phyloP scores from a whole-genome alignment of 768 basidiomycete species.

The Russula ochroleuca region DNA sequence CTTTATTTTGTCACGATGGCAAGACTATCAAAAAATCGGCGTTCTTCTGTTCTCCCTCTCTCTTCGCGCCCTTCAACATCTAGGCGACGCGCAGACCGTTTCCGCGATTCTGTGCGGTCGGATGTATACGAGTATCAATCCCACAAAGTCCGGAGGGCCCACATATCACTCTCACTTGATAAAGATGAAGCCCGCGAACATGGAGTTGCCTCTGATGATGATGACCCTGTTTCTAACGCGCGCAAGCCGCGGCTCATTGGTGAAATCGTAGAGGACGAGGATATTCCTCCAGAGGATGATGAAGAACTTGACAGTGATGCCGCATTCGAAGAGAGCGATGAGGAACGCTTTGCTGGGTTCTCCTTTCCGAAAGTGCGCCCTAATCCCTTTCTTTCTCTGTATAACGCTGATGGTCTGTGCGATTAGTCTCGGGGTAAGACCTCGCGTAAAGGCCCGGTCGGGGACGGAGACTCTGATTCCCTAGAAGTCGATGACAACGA shows the following conservation, averaged over 20 bases:
- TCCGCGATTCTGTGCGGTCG: slow-evolving; percentile 27
- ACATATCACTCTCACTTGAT: slow-evolving; percentile 52
- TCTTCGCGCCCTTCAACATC: slow-evolving; percentile 36
- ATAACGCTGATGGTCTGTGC: slow-evolving; percentile 1
- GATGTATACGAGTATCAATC: slow-evolving; percentile 67
- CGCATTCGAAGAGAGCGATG: slow-evolving; percentile 78
- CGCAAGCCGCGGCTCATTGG: slow-evolving; percentile 40
- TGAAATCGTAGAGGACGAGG: slow-evolving; percentile 33
- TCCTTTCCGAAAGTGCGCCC: slow-evolving; percentile 37
- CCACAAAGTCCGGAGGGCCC: slow-evolving; percentile 47
- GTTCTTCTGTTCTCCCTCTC: neutral
- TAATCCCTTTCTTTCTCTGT: neutral
- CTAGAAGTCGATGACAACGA: slow-evolving; percentile 35
- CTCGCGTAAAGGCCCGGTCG: neutral
- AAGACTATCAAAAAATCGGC: slow-evolving; percentile 7
- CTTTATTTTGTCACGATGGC: neutral
- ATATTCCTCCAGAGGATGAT: slow-evolving; percentile 57
- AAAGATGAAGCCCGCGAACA: slow-evolving; percentile 45
- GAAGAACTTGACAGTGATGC: slow-evolving; percentile 84
- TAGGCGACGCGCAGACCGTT: slow-evolving; percentile 33
- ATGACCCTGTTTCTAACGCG: slow-evolving; percentile 36
- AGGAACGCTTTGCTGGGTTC: slow-evolving; percentile 71
- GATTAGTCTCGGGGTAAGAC: slow-evolving; percentile 10
- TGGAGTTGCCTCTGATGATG: slow-evolving; percentile 35
- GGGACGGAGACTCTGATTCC: neutral